These are phyloP conservation scores for Aspergillus transmontanensis DNA, from an alignment of 2,329 filamentous ascomycete species.

Conservation along the genomic window DNA sequence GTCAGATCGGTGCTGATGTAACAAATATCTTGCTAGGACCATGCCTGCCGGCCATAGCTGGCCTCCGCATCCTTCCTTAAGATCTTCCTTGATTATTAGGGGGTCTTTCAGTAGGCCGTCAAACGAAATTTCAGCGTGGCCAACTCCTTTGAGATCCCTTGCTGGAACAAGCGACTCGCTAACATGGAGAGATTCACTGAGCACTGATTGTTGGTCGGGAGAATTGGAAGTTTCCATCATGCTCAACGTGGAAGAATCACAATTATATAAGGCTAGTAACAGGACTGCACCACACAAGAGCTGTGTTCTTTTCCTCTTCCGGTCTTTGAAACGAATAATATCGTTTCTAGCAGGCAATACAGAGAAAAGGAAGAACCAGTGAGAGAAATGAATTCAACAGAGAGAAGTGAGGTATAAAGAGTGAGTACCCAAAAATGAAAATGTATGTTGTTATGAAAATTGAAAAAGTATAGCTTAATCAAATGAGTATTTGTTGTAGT, in stretches of 20 bases:
- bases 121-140: slow-evolving; percentile 62
- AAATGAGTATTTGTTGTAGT: neutral
- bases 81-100: slow-evolving; percentile 79
- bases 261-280: neutral
- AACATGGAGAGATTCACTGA: slow-evolving; percentile 43
- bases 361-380: neutral
- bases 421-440: neutral
- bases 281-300: neutral
- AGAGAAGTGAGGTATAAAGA: neutral
- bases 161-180: slow-evolving; percentile 60
- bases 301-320: neutral
- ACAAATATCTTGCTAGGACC: slow-evolving; percentile 82
- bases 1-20: slow-evolving; percentile 69
- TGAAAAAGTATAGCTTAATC: neutral
- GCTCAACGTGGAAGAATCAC: neutral
- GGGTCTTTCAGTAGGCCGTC: slow-evolving; percentile 71
- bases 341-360: neutral
- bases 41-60: slow-evolving; percentile 94
- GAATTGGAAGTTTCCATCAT: slow-evolving; percentile 12
- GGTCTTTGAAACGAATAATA: neutral
- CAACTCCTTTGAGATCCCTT: slow-evolving; percentile 54
- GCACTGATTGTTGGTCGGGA: slow-evolving; percentile 20
- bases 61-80: slow-evolving; percentile 85
- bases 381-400: neutral
- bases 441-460: neutral